Evolutionary conservation across 768 basidiomycete genomes (phyloP).

Genomic region (Nidularia pulvinata): DNA sequence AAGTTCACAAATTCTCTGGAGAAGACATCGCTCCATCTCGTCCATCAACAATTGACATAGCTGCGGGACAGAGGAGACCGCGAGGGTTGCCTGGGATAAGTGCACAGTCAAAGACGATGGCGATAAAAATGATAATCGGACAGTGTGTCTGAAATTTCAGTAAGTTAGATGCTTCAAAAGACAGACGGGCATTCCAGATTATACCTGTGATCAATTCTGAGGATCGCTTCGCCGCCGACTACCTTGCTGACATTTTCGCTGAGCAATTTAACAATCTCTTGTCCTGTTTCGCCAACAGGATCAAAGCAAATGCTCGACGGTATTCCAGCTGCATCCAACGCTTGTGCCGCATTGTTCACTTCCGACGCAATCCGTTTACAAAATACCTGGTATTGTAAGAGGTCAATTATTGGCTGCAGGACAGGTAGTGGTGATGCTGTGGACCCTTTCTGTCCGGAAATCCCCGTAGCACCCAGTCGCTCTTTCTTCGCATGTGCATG

Average conservation of each 20-base stretch:
- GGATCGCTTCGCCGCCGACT: constrained; percentile 70
- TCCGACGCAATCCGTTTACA: constrained; percentile 61
- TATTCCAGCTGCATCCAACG: constrained; percentile 55
- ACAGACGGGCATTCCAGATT: constrained; percentile 1
- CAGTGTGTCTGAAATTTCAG: constrained; percentile 49
- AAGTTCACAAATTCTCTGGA: constrained; percentile 68
- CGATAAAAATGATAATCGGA: constrained; percentile 75
- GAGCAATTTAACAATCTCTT: constrained; percentile 51
- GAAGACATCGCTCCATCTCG: constrained; percentile 73
- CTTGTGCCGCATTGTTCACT: constrained; percentile 45
- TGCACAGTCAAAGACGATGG: constrained; percentile 80
- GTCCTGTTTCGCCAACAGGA: constrained; percentile 67
- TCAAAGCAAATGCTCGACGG: constrained; percentile 56
- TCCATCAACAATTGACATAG: constrained; percentile 73
- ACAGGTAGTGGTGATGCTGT: constrained; percentile 27
- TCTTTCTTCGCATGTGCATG: constrained; percentile 50
- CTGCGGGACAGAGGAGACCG: constrained; percentile 76
- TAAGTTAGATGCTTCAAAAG: neutral
- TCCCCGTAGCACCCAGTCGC: constrained; percentile 26
- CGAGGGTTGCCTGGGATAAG: constrained; percentile 75
- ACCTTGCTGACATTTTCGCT: constrained; percentile 33
- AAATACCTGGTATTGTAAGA: constrained; percentile 80
- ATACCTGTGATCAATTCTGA: constrained; percentile 72
- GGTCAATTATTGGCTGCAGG: constrained; percentile 75
- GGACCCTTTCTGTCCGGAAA: neutral